Evolutionary conservation across 352 stramenopile genomes (phyloP).

Genomic region (Pythium grandisporangium): DNA sequence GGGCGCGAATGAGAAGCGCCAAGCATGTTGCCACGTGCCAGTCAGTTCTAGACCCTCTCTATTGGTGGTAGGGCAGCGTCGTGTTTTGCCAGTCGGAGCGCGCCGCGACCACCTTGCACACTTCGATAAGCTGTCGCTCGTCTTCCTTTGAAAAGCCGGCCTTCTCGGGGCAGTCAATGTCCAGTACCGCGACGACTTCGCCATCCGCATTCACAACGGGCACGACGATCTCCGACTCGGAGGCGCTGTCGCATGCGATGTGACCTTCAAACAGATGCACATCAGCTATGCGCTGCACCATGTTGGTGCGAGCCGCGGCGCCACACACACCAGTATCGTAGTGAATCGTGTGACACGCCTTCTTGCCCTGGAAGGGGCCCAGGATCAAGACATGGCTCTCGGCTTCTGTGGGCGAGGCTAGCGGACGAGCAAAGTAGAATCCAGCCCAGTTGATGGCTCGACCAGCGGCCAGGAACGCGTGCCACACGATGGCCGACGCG

Average conservation of each 20-base stretch:
- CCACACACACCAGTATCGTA: slow-evolving; percentile 70
- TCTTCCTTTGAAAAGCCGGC: slow-evolving; percentile 67
- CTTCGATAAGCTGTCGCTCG: slow-evolving; percentile 52
- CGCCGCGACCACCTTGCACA: slow-evolving; percentile 42
- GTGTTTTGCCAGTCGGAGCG: slow-evolving; percentile 64
- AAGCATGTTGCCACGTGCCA: no score
- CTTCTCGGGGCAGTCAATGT: slow-evolving; percentile 66
- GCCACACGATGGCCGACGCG: slow-evolving; percentile 74
- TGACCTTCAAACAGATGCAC: slow-evolving; percentile 72
- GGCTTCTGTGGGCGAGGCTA: slow-evolving; percentile 41
- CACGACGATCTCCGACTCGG: slow-evolving; percentile 75
- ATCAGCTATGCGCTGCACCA: slow-evolving; percentile 60
- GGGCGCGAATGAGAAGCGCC: no score
- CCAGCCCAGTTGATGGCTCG: slow-evolving; percentile 75
- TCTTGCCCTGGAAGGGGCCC: slow-evolving; percentile 75
- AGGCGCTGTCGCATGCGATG: slow-evolving; percentile 77
- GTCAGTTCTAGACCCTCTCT: no score
- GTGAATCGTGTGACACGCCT: slow-evolving; percentile 71
- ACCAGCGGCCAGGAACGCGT: slow-evolving; percentile 50
- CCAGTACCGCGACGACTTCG: slow-evolving; percentile 65
- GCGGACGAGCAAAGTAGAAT: slow-evolving; percentile 71
- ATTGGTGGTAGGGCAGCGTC: slow-evolving; percentile 39
- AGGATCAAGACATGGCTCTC: slow-evolving; percentile 62
- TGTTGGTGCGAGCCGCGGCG: slow-evolving; percentile 48
- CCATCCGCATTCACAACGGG: slow-evolving; percentile 52